Conservation (phyloP, 2,329 filamentous ascomycete species). For the Macrophomina tecta region DNA sequence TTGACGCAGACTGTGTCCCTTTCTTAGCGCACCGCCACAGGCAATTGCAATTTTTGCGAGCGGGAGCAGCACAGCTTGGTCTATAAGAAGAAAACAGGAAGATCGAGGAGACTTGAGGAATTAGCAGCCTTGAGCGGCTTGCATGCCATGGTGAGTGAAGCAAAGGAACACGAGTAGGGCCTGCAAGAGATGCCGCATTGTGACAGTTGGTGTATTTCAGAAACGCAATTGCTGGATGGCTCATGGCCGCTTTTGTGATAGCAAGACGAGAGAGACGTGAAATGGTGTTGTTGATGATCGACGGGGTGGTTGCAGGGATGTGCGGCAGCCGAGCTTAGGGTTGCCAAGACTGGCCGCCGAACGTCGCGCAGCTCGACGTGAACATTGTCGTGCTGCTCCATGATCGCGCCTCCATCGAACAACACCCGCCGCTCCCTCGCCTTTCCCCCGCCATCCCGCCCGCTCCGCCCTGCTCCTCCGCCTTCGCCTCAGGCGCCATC, state of each 20-base stretch:
- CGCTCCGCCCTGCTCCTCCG: neutral
- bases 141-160: too few species aligned
- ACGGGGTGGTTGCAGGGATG: constrained; percentile 2
- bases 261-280: neutral
- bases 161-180: too few species aligned
- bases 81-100: too few species aligned
- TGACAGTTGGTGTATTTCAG: too few species aligned
- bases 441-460: neutral
- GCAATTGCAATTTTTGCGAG: too few species aligned
- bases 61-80: too few species aligned
- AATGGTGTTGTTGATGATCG: neutral
- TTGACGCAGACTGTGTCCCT: too few species aligned
- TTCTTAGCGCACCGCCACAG: too few species aligned
- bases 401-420: neutral
- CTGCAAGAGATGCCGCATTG: too few species aligned
- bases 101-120: too few species aligned
- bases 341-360: constrained; percentile 19
- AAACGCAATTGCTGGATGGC: too few species aligned
- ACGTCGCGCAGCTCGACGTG: constrained; percentile 17
- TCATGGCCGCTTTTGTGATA: neutral
- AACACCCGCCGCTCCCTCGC: neutral
- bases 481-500: neutral
- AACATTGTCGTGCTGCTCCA: neutral
- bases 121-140: too few species aligned
- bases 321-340: neutral